Evolutionary conservation across 352 stramenopile species (phyloP), one percentile per base, ranked within the genome.

Genomic region (Globisporangium cederbergense): DNA sequence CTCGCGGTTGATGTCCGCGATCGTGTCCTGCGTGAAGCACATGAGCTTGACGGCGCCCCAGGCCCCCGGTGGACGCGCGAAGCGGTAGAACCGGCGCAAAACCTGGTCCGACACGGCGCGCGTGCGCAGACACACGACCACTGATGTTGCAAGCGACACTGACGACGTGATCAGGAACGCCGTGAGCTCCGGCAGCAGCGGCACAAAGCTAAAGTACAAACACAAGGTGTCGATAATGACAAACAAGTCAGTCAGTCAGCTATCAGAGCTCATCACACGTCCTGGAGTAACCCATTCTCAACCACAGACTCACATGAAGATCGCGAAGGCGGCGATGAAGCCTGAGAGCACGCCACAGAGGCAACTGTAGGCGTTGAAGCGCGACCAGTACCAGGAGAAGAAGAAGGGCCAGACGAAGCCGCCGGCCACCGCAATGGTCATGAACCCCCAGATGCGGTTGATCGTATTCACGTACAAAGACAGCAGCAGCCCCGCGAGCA

Each of bases 391-490:
- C 84, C 84, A 93, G 25, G 80, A 83, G 54, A 93, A 83, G 65
- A 93, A 93, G 62, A 83, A 90, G 11, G 82, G 81, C 76, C 77
- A 90, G 22, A 90, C 77, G 53, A 89, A 78, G 2, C 78, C 81
- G 42, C 82, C 84, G 2, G 74, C 79, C 66, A 93, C 76, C 0
- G 80, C 82, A 58, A 93, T 89, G 13, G 82, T 89, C 71, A 91
- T 88, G 60, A 93, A 91, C 14, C 84, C 84, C 84, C 84, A 93
- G 52, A 93, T 84, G 32, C 76, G 80, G 62, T 93, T 93, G 73
- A 93, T 91, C 0, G 80, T 86, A 45, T 75, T 74, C 58, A 93
- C 81, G 58, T 90, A 65, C 14, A 93, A 70, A 40, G 84, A 93
- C 30, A 90, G 67, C 16, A 78, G 65, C 49, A 90, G 67, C 0